Conservation (phyloP, 139 green algal species). For the Asterochloris erici region DNA sequence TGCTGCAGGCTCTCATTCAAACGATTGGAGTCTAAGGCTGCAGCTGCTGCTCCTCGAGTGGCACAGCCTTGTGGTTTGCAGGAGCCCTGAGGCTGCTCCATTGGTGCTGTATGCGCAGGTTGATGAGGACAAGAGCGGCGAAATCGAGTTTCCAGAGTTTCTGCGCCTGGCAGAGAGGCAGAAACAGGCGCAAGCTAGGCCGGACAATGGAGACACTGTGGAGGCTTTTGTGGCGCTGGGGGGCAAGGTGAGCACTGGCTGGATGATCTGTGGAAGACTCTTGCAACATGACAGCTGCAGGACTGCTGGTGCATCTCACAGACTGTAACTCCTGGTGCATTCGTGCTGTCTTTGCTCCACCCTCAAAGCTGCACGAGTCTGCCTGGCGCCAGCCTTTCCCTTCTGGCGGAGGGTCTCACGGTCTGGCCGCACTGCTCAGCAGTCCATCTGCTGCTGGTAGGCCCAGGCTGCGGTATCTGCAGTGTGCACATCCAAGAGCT, state of each 20-base stretch:
- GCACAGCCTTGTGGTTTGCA: too few relatives aligned
- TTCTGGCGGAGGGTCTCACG: too few relatives aligned
- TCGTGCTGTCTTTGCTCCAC: too few relatives aligned
- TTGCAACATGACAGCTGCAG: too few relatives aligned
- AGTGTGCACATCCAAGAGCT: background rate
- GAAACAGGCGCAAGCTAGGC: constrained; percentile 49
- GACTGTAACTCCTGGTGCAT: too few relatives aligned
- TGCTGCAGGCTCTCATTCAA: background rate
- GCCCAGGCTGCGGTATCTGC: background rate
- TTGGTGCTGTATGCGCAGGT: constrained; percentile 38
- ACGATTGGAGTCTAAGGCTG: background rate
- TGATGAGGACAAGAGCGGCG: constrained; percentile 62
- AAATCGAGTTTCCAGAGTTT: constrained; percentile 80
- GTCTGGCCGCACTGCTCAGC: background rate
- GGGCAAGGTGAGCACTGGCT: constrained; percentile 45
- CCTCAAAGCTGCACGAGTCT: too few relatives aligned
- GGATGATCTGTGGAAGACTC: background rate
- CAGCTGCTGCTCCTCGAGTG: background rate
- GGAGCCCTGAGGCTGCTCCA: too few relatives aligned
- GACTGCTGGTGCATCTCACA: too few relatives aligned
- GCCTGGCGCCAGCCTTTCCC: too few relatives aligned
- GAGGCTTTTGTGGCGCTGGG: constrained; percentile 82
- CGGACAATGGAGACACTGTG: constrained; percentile 69
- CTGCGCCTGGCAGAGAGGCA: constrained; percentile 73
- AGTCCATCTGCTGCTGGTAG: background rate